Evolutionary conservation across 1,139 yeast species (phyloP).

Genomic region (Geotrichum australiense): DNA sequence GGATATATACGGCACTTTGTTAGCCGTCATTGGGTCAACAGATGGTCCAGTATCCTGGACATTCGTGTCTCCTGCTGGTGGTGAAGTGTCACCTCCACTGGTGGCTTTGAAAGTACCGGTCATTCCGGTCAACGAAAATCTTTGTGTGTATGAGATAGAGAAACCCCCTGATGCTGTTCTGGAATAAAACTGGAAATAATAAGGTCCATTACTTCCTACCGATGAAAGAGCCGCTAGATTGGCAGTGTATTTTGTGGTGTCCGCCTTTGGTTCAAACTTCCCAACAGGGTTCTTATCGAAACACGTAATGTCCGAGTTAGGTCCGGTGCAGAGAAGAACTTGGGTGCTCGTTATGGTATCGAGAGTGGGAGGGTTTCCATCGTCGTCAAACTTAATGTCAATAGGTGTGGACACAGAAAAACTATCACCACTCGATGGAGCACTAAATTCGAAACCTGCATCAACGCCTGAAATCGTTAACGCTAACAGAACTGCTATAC

Average conservation of each 20-base stretch:
- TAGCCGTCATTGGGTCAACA: slow-evolving; percentile 36
- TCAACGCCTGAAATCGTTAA: slow-evolving; percentile 7
- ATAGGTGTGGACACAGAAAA: slow-evolving; percentile 48
- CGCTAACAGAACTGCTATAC: slow-evolving; percentile 1
- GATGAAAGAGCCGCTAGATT: slow-evolving; percentile 28
- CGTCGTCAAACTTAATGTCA: slow-evolving; percentile 56
- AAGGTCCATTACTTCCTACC: slow-evolving; percentile 55
- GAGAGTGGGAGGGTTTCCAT: slow-evolving; percentile 43
- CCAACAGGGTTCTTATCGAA: slow-evolving; percentile 36
- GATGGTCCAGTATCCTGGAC: slow-evolving; percentile 24
- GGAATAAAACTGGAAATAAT: slow-evolving; percentile 60
- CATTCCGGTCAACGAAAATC: slow-evolving; percentile 67
- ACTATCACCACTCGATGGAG: slow-evolving; percentile 46
- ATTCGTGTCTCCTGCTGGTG: slow-evolving; percentile 40
- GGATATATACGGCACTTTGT: slow-evolving; percentile 53
- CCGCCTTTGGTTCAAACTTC: slow-evolving; percentile 24
- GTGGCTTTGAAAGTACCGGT: slow-evolving; percentile 46
- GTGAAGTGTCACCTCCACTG: slow-evolving; percentile 36
- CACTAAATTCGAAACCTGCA: slow-evolving; percentile 53
- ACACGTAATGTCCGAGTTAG: slow-evolving; percentile 44
- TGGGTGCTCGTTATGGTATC: slow-evolving; percentile 42
- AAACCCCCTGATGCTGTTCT: slow-evolving; percentile 36
- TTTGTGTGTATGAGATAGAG: slow-evolving; percentile 64
- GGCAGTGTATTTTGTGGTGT: slow-evolving; percentile 8
- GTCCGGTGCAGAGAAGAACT: slow-evolving; percentile 63